Evolutionary conservation across 345 rosid genomes (phyloP).

Genomic region (Rhodamnia rubescens): DNA sequence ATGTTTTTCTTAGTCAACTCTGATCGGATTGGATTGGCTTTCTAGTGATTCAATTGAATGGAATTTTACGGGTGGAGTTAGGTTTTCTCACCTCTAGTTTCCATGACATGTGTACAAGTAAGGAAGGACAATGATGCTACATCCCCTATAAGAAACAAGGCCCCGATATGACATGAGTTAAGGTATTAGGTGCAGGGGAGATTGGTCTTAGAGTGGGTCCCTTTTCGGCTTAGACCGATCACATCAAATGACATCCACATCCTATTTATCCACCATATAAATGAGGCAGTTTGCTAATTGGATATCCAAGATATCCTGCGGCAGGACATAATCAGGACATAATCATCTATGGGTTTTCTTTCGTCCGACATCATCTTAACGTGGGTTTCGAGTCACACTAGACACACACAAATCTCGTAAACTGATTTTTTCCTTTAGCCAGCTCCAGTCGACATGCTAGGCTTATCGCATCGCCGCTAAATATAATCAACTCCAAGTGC

Average conservation of each 20-base stretch:
- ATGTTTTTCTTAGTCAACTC: background rate
- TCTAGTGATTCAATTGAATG: background rate
- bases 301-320: no score
- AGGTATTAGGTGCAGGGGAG: background rate
- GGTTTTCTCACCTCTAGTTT: background rate
- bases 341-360: no score
- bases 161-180: background rate
- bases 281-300: no score
- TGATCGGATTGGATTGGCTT: background rate
- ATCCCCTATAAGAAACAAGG: background rate
- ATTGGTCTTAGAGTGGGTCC: background rate
- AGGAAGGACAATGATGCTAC: background rate
- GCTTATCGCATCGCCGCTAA: no score
- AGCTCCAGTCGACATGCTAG: no score
- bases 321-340: no score
- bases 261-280: no score
- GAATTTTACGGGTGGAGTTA: background rate
- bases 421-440: background rate
- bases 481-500: no score
- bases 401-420: background rate
- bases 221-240: background rate
- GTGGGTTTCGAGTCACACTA: no score
- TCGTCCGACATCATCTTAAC: no score
- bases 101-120: background rate
- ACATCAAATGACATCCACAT: no score